phyloP scores from a whole-genome alignment of 1,139 yeast genomes.

The Magnusiomyces fungicola region DNA sequence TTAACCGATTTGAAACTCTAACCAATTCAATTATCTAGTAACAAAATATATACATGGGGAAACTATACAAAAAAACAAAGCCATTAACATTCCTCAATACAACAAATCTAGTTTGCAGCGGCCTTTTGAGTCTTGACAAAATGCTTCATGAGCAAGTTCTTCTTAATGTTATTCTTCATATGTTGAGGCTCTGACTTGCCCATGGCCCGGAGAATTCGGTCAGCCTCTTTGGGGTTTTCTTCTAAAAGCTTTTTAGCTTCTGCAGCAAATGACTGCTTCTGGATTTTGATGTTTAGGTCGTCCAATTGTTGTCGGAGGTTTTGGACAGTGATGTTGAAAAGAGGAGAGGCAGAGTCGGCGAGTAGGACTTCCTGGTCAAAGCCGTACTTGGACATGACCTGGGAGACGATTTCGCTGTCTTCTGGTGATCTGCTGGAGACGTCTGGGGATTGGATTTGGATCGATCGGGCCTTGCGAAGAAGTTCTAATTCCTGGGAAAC shows the following conservation, averaged over 20 bases:
- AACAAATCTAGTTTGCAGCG: slow-evolving; percentile 1
- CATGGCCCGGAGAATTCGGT: slow-evolving; percentile 24
- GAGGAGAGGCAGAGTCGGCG: slow-evolving; percentile 5
- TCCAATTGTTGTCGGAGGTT: slow-evolving; percentile 24
- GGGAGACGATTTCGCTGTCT: slow-evolving; percentile 9
- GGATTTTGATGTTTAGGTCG: slow-evolving; percentile 23
- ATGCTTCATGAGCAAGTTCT: slow-evolving; percentile 31
- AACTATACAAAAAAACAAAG: slow-evolving; percentile 1
- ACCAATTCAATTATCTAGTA: not conserved
- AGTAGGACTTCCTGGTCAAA: slow-evolving; percentile 26
- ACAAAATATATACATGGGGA: too few species aligned
- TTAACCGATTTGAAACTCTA: too few species aligned
- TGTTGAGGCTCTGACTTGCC: slow-evolving; percentile 27
- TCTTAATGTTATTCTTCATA: slow-evolving; percentile 27
- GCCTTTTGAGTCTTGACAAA: slow-evolving; percentile 20
- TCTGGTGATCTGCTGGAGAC: slow-evolving; percentile 10
- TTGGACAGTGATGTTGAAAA: slow-evolving; percentile 26
- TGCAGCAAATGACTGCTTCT: slow-evolving; percentile 21
- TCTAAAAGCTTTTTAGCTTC: slow-evolving; percentile 26
- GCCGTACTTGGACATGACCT: slow-evolving; percentile 41
- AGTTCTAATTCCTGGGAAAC: slow-evolving; percentile 22
- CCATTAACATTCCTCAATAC: not conserved
- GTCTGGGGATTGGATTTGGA: slow-evolving; percentile 2
- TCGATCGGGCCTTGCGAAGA: slow-evolving; percentile 19
- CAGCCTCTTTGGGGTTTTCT: slow-evolving; percentile 29